Percentiles rank a stretch among this genome's conserved stretches.
phyloP scores from a whole-genome alignment of 129 eudicot species.

The Ambrosia artemisiifolia region DNA sequence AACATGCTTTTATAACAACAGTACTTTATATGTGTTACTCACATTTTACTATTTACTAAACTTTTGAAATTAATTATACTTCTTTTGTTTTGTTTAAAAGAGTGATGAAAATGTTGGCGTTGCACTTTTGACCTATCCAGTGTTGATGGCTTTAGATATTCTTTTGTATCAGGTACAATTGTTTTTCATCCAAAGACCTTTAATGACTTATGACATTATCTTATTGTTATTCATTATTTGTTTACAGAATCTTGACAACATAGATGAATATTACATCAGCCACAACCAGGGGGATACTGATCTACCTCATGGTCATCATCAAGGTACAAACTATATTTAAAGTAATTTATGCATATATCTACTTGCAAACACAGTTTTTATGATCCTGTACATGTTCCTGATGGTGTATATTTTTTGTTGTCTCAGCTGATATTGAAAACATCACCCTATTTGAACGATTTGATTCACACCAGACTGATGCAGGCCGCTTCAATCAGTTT shows the following conservation, averaged over 20 bases:
- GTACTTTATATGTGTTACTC: too few species aligned
- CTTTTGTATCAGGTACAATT: slow-evolving; percentile 79
- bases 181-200: not conserved
- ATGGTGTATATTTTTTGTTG: not conserved
- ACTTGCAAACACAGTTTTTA: not conserved
- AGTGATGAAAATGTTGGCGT: slow-evolving; percentile 99
- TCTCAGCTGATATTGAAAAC: slow-evolving; percentile 67
- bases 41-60: not conserved
- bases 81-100: slow-evolving; percentile 34
- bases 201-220: not conserved
- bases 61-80: not conserved
- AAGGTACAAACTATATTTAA: slow-evolving; percentile 46
- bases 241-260: slow-evolving; percentile 65
- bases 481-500: slow-evolving; percentile 50
- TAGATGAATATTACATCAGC: slow-evolving; percentile 56
- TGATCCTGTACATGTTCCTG: slow-evolving; percentile 18
- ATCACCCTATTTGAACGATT: slow-evolving; percentile 68
- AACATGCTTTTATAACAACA: too few species aligned
- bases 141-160: slow-evolving; percentile 97
- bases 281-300: slow-evolving; percentile 42
- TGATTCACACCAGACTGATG: slow-evolving; percentile 55
- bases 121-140: slow-evolving; percentile 92
- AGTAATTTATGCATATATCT: not conserved
- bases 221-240: not conserved
- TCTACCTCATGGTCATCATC: slow-evolving; percentile 57